Evolutionary conservation across 495 filamentous ascomycete genomes (phyloP).

Genomic region (Rhypophila decipiens): DNA sequence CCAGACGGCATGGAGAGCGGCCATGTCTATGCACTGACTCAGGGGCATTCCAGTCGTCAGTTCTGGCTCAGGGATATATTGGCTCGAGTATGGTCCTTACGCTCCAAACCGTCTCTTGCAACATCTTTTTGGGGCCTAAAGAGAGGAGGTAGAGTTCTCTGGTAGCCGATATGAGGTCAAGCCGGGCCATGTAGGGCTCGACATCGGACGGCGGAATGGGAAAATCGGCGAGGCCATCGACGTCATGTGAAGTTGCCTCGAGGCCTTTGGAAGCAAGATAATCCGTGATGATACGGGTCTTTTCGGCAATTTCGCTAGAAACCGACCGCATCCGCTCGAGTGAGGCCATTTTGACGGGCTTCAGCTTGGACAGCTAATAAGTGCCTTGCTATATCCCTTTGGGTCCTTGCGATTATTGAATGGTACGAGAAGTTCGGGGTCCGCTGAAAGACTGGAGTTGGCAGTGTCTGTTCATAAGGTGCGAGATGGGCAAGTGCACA

Average conservation of each 20-base stretch:
- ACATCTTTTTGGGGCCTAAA: conserved; percentile 15
- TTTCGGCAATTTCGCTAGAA: conserved; percentile 12
- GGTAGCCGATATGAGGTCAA: conserved; percentile 14
- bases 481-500: no score
- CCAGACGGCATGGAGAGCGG: conserved; percentile 18
- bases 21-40: no score
- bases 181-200: conserved; percentile 11
- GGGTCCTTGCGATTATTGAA: no score
- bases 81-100: conserved; percentile 1
- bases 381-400: no score
- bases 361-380: no score
- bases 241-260: conserved; percentile 19
- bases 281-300: conserved; percentile 17
- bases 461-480: no score
- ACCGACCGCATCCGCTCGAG: conserved; percentile 11
- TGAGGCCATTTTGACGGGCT: conserved; percentile 6
- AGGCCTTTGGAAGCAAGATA: conserved; percentile 20
- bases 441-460: no score
- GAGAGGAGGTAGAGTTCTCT: conserved; percentile 21
- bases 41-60: conserved; percentile 8
- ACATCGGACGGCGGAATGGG: conserved; percentile 16
- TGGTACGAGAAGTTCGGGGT: no score
- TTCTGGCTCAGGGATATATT: background rate
- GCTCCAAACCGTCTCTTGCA: conserved; percentile 20
- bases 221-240: conserved; percentile 16